Percentiles rank a stretch among this genome's conserved stretches.
phyloP scores from a whole-genome alignment of 345 rosid genomes.

The Combretum micranthum region DNA sequence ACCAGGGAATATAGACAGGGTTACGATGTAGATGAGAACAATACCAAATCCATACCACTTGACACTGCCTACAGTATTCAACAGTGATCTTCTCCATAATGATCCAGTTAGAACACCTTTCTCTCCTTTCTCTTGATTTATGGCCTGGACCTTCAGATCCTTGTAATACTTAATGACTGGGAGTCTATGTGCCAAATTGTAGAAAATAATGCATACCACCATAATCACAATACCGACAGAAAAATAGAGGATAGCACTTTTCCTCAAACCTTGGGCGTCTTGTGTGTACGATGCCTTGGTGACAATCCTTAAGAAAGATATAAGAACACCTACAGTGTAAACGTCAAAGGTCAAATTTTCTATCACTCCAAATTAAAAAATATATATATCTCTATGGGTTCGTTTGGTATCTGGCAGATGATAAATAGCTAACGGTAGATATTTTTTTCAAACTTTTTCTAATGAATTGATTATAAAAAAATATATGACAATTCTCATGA shows the following conservation, averaged over 20 bases:
- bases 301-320: slow-evolving; percentile 65
- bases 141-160: slow-evolving; percentile 49
- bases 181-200: slow-evolving; percentile 67
- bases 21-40: slow-evolving; percentile 56
- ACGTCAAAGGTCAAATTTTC: background rate
- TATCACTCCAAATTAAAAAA: background rate
- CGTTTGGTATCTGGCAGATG: no score
- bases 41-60: slow-evolving; percentile 80
- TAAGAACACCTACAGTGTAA: slow-evolving; percentile 73
- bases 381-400: no score
- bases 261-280: slow-evolving; percentile 61
- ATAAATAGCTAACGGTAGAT: no score
- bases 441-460: no score
- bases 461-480: no score
- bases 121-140: slow-evolving; percentile 40
- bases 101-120: slow-evolving; percentile 46
- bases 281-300: slow-evolving; percentile 79
- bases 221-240: slow-evolving; percentile 63
- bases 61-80: slow-evolving; percentile 48
- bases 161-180: slow-evolving; percentile 72
- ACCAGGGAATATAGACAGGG: slow-evolving; percentile 86
- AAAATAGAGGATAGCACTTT: slow-evolving; percentile 79
- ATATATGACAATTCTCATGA: no score
- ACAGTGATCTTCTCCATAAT: slow-evolving; percentile 56
- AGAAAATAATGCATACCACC: slow-evolving; percentile 56